phyloP scores from a whole-genome alignment of 768 basidiomycete species.

The Lentinus brumalis region DNA sequence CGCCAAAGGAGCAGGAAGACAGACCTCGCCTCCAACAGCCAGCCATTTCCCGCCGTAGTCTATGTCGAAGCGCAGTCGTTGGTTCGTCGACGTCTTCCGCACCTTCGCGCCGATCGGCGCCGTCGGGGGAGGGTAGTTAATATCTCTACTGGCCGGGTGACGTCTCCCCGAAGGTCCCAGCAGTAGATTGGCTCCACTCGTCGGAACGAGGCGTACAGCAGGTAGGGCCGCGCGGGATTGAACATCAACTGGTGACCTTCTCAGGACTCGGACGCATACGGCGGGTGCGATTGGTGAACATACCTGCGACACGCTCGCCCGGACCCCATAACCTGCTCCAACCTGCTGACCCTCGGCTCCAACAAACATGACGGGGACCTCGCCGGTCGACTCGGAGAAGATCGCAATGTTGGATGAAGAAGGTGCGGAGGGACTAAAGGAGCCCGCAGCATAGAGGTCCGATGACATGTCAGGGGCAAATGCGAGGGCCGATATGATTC shows the following conservation, averaged over 20 bases:
- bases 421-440: constrained; percentile 52
- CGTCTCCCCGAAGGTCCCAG: constrained; percentile 78
- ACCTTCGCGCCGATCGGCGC: background rate
- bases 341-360: constrained; percentile 46
- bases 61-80: constrained; percentile 76
- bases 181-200: constrained; percentile 61
- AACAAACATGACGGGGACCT: constrained; percentile 61
- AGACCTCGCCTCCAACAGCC: constrained; percentile 67
- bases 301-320: constrained; percentile 59
- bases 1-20: constrained; percentile 22
- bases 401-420: constrained; percentile 59
- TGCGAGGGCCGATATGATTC: constrained; percentile 83
- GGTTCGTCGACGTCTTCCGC: constrained; percentile 55
- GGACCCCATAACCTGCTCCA: constrained; percentile 32
- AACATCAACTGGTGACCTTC: constrained; percentile 61
- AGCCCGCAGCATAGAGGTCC: constrained; percentile 80
- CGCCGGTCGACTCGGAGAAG: constrained; percentile 60
- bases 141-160: constrained; percentile 42
- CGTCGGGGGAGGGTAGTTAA: constrained; percentile 23
- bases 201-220: constrained; percentile 81
- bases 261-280: background rate
- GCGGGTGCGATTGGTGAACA: background rate
- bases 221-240: constrained; percentile 68
- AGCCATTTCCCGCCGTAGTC: constrained; percentile 68
- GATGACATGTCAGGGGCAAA: constrained; percentile 63